These are phyloP conservation scores for Novymonas esmeraldas DNA, from an alignment of 208 protist genomes.

Conservation along the genomic window DNA sequence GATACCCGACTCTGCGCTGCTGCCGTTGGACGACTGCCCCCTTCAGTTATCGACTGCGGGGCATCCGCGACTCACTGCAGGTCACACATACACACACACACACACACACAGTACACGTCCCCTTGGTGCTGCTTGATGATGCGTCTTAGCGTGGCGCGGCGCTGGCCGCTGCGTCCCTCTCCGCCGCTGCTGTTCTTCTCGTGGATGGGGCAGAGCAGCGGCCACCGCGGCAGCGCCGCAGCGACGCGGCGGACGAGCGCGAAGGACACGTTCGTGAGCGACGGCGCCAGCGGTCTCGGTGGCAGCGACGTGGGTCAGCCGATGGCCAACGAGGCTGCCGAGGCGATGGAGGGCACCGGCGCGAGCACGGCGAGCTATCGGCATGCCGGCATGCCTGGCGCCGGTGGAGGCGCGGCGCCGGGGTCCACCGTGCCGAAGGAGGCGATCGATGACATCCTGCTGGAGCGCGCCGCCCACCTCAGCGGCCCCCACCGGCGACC, in stretches of 20 bases:
- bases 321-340: constrained; percentile 28
- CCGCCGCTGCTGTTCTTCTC: constrained; percentile 20
- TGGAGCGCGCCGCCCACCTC: constrained; percentile 34
- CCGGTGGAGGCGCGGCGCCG: constrained; percentile 9
- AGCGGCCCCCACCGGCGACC: constrained; percentile 37
- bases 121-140: not conserved
- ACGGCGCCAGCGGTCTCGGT: constrained; percentile 33
- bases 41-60: not conserved
- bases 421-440: constrained; percentile 37
- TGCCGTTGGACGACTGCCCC: not conserved
- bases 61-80: too few species aligned
- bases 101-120: not conserved
- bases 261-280: constrained; percentile 33
- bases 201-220: constrained; percentile 27
- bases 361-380: constrained; percentile 13
- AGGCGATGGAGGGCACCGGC: constrained; percentile 24
- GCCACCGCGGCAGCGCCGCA: constrained; percentile 20
- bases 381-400: constrained; percentile 3
- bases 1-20: too few species aligned
- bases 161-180: constrained; percentile 9
- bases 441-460: constrained; percentile 47
- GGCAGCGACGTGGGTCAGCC: constrained; percentile 30
- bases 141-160: not conserved
- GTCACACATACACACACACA: not conserved
- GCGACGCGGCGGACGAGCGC: constrained; percentile 11